phyloP scores from a whole-genome alignment of 2,329 filamentous ascomycete species.

The Hypoxylon sp. region DNA sequence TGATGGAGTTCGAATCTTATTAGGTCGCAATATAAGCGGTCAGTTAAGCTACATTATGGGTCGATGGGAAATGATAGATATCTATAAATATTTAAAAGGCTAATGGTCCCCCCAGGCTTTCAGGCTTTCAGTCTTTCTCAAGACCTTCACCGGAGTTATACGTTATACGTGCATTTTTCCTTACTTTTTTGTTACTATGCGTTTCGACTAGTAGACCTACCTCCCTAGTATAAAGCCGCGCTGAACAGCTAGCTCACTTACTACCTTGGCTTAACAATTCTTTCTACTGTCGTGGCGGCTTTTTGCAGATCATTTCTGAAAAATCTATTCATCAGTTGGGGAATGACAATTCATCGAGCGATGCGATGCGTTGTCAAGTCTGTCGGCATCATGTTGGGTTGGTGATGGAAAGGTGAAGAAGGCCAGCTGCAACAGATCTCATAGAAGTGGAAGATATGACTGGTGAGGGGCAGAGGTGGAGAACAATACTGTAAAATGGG shows the following conservation, averaged over 20 bases:
- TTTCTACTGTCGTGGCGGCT: background rate
- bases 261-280: background rate
- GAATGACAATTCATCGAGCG: conserved; percentile 9
- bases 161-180: conserved; percentile 8
- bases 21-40: conserved; percentile 43
- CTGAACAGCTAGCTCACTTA: background rate
- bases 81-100: conserved; percentile 31
- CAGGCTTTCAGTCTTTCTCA: conserved; percentile 9
- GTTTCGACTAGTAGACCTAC: background rate
- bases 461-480: conserved; percentile 10
- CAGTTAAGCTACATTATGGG: conserved; percentile 35
- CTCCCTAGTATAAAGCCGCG: background rate
- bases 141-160: conserved; percentile 13
- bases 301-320: conserved; percentile 6
- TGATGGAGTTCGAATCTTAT: conserved; percentile 36
- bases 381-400: background rate
- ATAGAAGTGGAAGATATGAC: background rate
- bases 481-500: background rate
- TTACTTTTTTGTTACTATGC: conserved; percentile 1
- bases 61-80: conserved; percentile 36
- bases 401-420: conserved; percentile 8
- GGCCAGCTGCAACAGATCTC: conserved; percentile 11
- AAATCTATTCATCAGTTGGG: background rate
- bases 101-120: conserved; percentile 1
- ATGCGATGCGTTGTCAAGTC: conserved; percentile 17